Evolutionary conservation across 345 rosid genomes (phyloP).

Genomic region (Aquilaria sinensis): DNA sequence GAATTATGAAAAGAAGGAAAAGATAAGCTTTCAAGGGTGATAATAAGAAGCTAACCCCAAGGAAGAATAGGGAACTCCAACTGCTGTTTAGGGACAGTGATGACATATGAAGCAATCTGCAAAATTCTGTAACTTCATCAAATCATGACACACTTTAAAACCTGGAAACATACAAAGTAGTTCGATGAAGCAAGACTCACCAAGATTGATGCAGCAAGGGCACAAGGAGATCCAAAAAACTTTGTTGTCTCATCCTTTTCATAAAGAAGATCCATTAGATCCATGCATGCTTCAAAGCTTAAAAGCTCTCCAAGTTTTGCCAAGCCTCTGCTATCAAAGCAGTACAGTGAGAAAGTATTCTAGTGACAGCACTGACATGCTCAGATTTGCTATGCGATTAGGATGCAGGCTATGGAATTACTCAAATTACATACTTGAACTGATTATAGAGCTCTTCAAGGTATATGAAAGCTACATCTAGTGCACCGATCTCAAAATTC

Average conservation of each 20-base stretch:
- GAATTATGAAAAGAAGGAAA: too few relatives aligned
- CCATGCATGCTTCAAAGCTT: constrained; percentile 70
- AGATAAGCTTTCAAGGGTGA: too few relatives aligned
- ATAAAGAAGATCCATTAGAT: constrained; percentile 84
- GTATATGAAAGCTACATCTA: constrained; percentile 40
- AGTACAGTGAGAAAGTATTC: not conserved
- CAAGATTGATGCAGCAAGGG: constrained; percentile 75
- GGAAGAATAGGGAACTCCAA: constrained; percentile 76
- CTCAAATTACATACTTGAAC: constrained; percentile 32
- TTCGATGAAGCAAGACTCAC: constrained; percentile 24
- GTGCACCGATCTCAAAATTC: constrained; percentile 59
- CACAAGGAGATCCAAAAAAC: constrained; percentile 42
- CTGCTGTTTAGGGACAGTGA: constrained; percentile 58
- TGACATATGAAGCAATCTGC: constrained; percentile 71
- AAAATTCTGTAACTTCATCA: constrained; percentile 13
- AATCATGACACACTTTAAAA: constrained; percentile 5
- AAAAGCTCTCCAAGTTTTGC: constrained; percentile 64
- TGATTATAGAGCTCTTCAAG: constrained; percentile 52
- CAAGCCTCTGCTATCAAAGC: constrained; percentile 39
- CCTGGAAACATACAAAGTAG: not conserved
- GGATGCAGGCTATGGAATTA: constrained; percentile 4
- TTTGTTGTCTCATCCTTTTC: constrained; percentile 55
- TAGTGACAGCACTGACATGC: not conserved
- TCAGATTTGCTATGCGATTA: too few relatives aligned
- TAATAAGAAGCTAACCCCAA: constrained; percentile 54